These are phyloP conservation scores for Aspergillus tubingensis DNA, from an alignment of 2,329 filamentous ascomycete species.

Conservation along the genomic window DNA sequence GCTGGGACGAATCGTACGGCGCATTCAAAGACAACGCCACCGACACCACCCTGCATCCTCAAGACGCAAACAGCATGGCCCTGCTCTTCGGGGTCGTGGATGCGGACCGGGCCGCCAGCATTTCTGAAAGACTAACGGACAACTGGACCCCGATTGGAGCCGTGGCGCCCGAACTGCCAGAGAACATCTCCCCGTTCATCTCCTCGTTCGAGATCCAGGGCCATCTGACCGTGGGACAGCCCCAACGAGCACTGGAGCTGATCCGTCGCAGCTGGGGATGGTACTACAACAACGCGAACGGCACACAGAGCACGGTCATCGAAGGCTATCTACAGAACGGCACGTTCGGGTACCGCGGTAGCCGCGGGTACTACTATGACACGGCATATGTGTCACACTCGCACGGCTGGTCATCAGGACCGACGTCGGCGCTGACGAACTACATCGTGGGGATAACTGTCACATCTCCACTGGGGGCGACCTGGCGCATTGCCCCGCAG, in stretches of 20 bases:
- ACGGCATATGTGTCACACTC: constrained; percentile 46
- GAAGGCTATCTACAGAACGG: constrained; percentile 61
- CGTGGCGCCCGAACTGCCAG: constrained; percentile 57
- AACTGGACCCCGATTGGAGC: constrained; percentile 62
- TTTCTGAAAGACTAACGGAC: constrained; percentile 49
- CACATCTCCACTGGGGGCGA: constrained; percentile 40
- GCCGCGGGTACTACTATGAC: constrained; percentile 55
- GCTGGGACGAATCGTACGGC: constrained; percentile 53
- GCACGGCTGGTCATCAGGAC: constrained; percentile 48
- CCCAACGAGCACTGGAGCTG: constrained; percentile 57
- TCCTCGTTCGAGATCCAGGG: constrained; percentile 61
- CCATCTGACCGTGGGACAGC: constrained; percentile 52
- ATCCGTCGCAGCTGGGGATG: constrained; percentile 62
- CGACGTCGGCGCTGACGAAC: constrained; percentile 47
- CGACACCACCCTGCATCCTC: constrained; percentile 55
- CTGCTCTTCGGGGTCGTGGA: constrained; percentile 52
- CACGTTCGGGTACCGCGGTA: constrained; percentile 58
- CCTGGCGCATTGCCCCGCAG: constrained; percentile 49
- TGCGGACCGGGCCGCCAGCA: constrained; percentile 37
- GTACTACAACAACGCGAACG: constrained; percentile 59
- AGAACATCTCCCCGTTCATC: constrained; percentile 61
- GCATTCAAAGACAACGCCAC: constrained; percentile 59
- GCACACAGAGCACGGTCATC: constrained; percentile 60
- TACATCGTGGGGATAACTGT: constrained; percentile 50
- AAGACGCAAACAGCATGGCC: constrained; percentile 62